Conservation (phyloP, 257 asterid genomes). For the Coffea canephora region DNA sequence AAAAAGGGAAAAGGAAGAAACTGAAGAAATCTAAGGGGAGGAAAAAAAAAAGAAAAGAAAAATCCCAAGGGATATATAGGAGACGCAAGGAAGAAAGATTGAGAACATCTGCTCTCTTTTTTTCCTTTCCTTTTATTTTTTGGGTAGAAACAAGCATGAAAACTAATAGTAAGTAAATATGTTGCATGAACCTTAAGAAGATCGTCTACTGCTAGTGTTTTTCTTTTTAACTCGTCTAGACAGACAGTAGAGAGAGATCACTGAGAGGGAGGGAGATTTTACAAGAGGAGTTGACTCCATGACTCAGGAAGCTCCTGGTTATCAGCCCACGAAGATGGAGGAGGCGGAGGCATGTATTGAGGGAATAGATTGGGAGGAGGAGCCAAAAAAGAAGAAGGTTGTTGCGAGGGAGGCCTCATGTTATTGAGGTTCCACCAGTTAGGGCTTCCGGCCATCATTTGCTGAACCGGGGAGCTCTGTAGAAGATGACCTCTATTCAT, state of each 20-base stretch:
- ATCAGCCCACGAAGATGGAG: conserved; percentile 44
- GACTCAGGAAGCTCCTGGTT: conserved; percentile 54
- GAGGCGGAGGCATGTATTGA: conserved; percentile 24
- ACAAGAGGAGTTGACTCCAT: conserved; percentile 73
- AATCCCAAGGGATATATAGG: neutral
- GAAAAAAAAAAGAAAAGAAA: neutral
- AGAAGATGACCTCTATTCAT: conserved; percentile 57
- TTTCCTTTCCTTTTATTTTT: no score
- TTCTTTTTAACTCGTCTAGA: neutral
- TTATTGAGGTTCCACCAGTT: conserved; percentile 53
- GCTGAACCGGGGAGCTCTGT: conserved; percentile 60
- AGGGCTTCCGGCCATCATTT: conserved; percentile 57
- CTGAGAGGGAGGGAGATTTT: conserved; percentile 17
- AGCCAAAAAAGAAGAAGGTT: conserved; percentile 25
- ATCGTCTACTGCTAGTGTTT: neutral
- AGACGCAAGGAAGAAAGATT: neutral
- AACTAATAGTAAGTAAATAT: neutral
- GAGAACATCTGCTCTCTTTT: neutral
- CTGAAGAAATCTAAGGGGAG: neutral
- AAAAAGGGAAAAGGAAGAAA: neutral
- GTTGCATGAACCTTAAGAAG: conserved; percentile 3
- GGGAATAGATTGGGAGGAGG: conserved; percentile 35
- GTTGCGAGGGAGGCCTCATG: conserved; percentile 37
- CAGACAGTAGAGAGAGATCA: conserved; percentile 6
- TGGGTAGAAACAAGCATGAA: neutral